Base-by-base conservation (phyloP, 441 rosid genomes). In the Biscutella laevigata region DNA sequence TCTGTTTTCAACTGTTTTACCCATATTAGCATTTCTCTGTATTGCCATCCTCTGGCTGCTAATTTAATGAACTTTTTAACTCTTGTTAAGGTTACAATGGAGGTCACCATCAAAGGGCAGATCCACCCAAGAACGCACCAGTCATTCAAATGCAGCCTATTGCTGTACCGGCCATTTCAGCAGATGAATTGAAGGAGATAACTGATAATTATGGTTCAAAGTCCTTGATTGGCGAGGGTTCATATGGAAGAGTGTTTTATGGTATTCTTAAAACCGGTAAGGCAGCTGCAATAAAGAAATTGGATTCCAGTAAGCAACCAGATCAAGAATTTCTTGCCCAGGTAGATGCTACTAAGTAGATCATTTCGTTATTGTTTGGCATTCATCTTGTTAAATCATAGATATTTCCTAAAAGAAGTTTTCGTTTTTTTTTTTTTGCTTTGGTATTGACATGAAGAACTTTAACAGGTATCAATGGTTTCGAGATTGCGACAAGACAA, bases 231-330 rank as follows among this genome's bases (percentile, higher is more conserved):
- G 77, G 84, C 7, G 84, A 80, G 73, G 83, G 90, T 10, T 78
- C 84, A 0, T 73, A 72, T 41, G 90, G 84, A 60, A 71, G 79
- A 71, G 81, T 83, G n/a, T 76, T 74, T 54, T 57, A 69, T 12
- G 86, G 79, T 69, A 64, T 77, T 59, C 71, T 83, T 12, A 73
- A 57, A 33, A 76, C 41, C 39, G 90, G 81, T 25, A 71, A 59
- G 53, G 71, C 78, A 2, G 74, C 70, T 29, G 84, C 86, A 11
- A 73, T 83, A 24, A 83, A 83, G 74, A 83, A 78, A 57, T 60
- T 76, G 53, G 86, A 80, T 69, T 76, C 79, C 26, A 78, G 79
- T 56, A 78, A 71, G 72, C 86, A 78, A 65, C 84, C 84, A 1
- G 78, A 72, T 49, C 75, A 68, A 67, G 84, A 80, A 43, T 66